Evolutionary conservation across 306 rosid species (phyloP).

Genomic region (Mucuna pruriens): DNA sequence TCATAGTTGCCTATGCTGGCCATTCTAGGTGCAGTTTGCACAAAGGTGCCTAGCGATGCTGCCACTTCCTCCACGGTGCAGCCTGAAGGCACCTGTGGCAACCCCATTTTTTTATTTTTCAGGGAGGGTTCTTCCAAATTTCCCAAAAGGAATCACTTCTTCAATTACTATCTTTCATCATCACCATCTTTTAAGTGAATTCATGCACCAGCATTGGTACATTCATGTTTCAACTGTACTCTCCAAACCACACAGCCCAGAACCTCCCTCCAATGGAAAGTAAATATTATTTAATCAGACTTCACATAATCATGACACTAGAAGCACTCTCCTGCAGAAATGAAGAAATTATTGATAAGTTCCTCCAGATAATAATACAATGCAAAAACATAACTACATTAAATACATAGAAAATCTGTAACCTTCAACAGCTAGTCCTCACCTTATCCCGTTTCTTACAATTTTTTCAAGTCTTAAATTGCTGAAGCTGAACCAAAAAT

Average conservation of each 20-base stretch:
- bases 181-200: conserved; percentile 24
- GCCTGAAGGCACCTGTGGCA: conserved; percentile 65
- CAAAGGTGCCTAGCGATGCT: conserved; percentile 57
- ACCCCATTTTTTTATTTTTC: conserved; percentile 61
- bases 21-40: conserved; percentile 53
- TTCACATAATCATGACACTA: conserved; percentile 21
- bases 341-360: conserved; percentile 27
- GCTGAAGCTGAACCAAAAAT: conserved; percentile 19
- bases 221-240: conserved; percentile 29
- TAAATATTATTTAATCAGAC: conserved; percentile 16
- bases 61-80: conserved; percentile 67
- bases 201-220: conserved; percentile 27
- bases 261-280: conserved; percentile 25
- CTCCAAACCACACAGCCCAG: conserved; percentile 23
- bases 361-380: conserved; percentile 21
- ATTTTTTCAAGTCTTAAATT: neutral
- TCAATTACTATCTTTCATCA: neutral
- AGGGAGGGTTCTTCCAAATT: conserved; percentile 31
- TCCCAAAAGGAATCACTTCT: conserved; percentile 27
- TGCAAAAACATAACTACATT: neutral
- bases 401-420: neutral
- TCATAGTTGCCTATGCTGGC: conserved; percentile 56
- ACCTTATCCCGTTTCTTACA: conserved; percentile 8
- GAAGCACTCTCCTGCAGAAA: conserved; percentile 43
- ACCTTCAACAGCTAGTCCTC: conserved; percentile 1